Percentiles rank a stretch among this genome's conserved stretches.
Conservation (phyloP, 2,329 filamentous ascomycete genomes). For the Fonsecaea pedrosoi region DNA sequence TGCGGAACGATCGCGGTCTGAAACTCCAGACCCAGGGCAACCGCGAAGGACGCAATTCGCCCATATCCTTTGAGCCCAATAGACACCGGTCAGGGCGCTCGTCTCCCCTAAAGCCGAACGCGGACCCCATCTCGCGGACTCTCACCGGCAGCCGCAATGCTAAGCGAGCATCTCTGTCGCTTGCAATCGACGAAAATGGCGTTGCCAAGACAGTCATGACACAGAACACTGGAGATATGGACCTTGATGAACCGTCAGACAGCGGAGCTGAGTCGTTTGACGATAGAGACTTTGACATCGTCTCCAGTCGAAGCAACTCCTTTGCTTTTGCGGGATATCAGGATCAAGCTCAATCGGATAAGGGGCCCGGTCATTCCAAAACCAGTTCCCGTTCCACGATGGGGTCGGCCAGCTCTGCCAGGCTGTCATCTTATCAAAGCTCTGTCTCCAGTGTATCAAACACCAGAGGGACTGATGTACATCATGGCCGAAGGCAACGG, state of each 20-base stretch:
- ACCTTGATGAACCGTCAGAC: slow-evolving; percentile 47
- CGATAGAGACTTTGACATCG: slow-evolving; percentile 48
- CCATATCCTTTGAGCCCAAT: slow-evolving; percentile 32
- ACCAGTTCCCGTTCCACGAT: slow-evolving; percentile 51
- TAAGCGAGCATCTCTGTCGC: slow-evolving; percentile 51
- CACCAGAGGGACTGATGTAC: slow-evolving; percentile 25
- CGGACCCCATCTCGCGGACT: slow-evolving; percentile 39
- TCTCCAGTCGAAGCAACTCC: slow-evolving; percentile 49
- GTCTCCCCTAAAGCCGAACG: slow-evolving; percentile 47
- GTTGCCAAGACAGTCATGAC: slow-evolving; percentile 53
- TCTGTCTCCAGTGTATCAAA: slow-evolving; percentile 37
- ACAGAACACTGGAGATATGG: slow-evolving; percentile 44
- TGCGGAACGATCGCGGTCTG: slow-evolving; percentile 41
- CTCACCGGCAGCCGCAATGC: slow-evolving; percentile 41
- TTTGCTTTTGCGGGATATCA: slow-evolving; percentile 48
- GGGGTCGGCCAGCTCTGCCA: slow-evolving; percentile 51
- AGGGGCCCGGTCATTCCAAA: slow-evolving; percentile 51
- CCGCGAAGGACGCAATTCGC: slow-evolving; percentile 36
- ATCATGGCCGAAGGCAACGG: slow-evolving; percentile 26
- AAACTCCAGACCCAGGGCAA: slow-evolving; percentile 45
- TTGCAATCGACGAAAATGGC: slow-evolving; percentile 57
- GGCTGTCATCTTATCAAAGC: slow-evolving; percentile 51
- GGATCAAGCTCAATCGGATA: slow-evolving; percentile 34
- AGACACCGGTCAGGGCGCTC: slow-evolving; percentile 53
- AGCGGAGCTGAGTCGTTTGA: slow-evolving; percentile 54